These are phyloP conservation scores for Jatropha multifida DNA, from an alignment of 441 rosid genomes.

Conservation along the genomic window DNA sequence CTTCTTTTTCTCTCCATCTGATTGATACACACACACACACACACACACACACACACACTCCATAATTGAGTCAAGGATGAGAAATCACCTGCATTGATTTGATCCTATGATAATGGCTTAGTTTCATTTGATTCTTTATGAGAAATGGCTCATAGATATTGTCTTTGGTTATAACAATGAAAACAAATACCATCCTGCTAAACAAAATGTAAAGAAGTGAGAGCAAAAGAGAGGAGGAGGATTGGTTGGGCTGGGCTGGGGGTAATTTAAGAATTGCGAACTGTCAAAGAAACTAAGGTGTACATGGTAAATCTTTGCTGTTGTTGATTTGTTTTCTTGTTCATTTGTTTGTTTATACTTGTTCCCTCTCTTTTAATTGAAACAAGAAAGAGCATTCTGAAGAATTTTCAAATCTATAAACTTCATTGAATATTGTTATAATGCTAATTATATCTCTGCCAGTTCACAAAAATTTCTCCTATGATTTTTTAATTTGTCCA, in stretches of 20 bases:
- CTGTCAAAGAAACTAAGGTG: background rate
- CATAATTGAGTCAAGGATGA: constrained; percentile 1
- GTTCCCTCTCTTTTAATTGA: background rate
- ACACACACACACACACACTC: too few species aligned
- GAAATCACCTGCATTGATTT: background rate
- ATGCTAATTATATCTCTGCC: background rate
- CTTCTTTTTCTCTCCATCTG: background rate
- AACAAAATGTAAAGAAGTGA: background rate
- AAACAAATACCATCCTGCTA: background rate
- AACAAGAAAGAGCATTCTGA: background rate
- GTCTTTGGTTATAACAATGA: background rate
- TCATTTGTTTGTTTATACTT: background rate
- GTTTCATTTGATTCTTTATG: background rate
- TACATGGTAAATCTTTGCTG: background rate
- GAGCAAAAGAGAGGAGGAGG: background rate
- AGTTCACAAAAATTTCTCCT: background rate
- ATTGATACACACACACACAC: background rate
- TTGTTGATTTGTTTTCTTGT: background rate
- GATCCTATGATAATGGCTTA: background rate
- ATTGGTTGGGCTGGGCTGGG: background rate
- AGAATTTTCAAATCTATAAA: background rate
- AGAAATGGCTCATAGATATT: background rate
- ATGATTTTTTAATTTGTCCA: background rate
- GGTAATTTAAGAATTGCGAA: background rate
- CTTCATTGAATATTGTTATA: background rate